phyloP scores from a whole-genome alignment of 1,284 basidiomycete genomes.

The Sporisorium reilianum region DNA sequence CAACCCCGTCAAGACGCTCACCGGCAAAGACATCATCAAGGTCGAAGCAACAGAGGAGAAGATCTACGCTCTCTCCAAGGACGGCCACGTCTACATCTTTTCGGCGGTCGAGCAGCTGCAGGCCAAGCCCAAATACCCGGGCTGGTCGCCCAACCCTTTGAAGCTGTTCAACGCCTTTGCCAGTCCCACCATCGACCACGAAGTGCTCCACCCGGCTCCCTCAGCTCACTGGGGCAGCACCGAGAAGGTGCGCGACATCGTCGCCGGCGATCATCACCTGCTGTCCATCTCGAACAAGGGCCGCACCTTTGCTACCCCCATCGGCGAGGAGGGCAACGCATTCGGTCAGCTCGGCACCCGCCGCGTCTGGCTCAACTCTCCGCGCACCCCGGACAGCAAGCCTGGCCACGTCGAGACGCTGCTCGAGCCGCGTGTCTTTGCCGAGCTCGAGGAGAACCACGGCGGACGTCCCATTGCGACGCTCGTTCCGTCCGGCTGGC shows the following conservation, averaged over 20 bases:
- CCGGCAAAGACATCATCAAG: conserved; percentile 64
- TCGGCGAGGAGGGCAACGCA: conserved; percentile 81
- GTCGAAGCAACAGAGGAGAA: conserved; percentile 62
- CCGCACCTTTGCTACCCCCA: conserved; percentile 82
- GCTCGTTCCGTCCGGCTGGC: conserved; percentile 39
- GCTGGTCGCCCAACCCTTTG: conserved; percentile 53
- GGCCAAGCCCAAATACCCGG: conserved; percentile 29
- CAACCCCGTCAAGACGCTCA: conserved; percentile 59
- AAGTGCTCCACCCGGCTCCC: conserved; percentile 44
- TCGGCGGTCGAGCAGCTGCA: conserved; percentile 52
- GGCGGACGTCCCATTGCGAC: conserved; percentile 69
- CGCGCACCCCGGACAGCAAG: conserved; percentile 71
- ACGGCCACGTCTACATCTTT: conserved; percentile 66
- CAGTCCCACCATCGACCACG: conserved; percentile 51
- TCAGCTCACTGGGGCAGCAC: conserved; percentile 41
- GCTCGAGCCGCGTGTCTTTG: conserved; percentile 58
- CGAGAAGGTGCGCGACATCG: conserved; percentile 56
- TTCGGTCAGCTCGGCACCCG: conserved; percentile 82
- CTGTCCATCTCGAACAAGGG: conserved; percentile 86
- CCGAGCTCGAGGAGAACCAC: conserved; percentile 60
- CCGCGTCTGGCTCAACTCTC: conserved; percentile 71
- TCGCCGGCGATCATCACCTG: conserved; percentile 80
- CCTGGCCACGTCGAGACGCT: conserved; percentile 71
- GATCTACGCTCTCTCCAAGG: conserved; percentile 60
- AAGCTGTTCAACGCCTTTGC: conserved; percentile 53